Conservation (phyloP, 1,284 basidiomycete genomes). For the Peniophora sp. region DNA sequence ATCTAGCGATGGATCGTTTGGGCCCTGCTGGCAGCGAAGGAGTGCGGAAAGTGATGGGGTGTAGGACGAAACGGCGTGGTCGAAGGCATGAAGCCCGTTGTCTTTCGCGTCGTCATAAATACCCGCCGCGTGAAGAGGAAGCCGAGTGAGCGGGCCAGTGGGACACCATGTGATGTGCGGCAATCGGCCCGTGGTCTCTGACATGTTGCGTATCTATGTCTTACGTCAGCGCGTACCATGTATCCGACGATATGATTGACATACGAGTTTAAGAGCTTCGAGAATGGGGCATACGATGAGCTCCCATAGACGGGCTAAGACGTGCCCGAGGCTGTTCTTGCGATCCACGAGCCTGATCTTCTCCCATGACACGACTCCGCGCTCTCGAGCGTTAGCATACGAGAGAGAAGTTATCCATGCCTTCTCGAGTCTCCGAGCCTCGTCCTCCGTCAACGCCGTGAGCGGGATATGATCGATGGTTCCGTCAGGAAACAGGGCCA, state of each 20-base stretch:
- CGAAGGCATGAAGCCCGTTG: slow-evolving; percentile 1
- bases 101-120: slow-evolving; percentile 3
- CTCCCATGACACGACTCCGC: neutral
- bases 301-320: neutral
- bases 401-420: neutral
- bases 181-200: neutral
- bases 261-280: neutral
- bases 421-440: neutral
- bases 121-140: slow-evolving; percentile 18
- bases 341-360: neutral
- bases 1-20: neutral
- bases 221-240: neutral
- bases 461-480: neutral
- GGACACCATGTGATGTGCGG: slow-evolving; percentile 16
- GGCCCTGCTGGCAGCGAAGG: neutral
- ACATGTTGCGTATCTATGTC: neutral
- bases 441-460: neutral
- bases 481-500: neutral
- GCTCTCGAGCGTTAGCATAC: neutral
- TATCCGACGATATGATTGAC: neutral
- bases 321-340: neutral
- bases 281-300: neutral
- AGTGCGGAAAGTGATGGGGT: slow-evolving; percentile 11
- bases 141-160: slow-evolving; percentile 14
- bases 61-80: slow-evolving; percentile 16